Evolutionary conservation across 345 rosid genomes (phyloP), one percentile per base, ranked within the genome.

Genomic region (Gossypioides kirkii): DNA sequence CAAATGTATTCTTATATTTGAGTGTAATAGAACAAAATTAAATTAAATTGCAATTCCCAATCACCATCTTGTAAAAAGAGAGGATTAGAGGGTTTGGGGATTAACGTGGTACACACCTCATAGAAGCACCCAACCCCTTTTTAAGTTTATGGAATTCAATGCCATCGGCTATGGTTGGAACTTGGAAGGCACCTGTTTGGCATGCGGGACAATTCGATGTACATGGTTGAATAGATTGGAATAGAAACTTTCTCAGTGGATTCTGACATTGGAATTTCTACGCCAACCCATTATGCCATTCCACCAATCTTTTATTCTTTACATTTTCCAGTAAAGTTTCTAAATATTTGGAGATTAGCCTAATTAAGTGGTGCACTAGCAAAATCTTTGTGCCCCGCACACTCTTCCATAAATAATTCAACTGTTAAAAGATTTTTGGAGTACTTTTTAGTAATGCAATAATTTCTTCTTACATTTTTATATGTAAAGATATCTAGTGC

Each of bases 181-280:
- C 42, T 26, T 49, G 23, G 59, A 20, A 38, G 1, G 36, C 7
- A 25, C 46, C 46, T 28, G 60, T 52, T 69, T 71, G 65, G 66
- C 65, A 43, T 23, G 52, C 45, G 74, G 65, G 54, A 56, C 56
- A 16, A 55, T 55, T 58, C 56, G 3, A 52, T n/a, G 56, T 52
- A 52, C 38, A 32, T 18, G 61, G 32, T 28, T 5, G 23, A 50
- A 50, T 10, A 49, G 16, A 25, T 22, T 49, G 16, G 18, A 22
- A 47, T 68, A 3, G 4, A 25, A 14, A 25, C 12, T 8, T 46
- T 67, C 0, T 8, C 4, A 49, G 71, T 68, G 58, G 71, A 17
- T 68, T 65, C 71, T 47, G 71, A 68, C 71, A 17, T 32, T 69
- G 72, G 72, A 69, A 69, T 9, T 52, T 69, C 58, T 52, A 10